Evolutionary conservation across 495 filamentous ascomycete genomes (phyloP), one percentile per base, ranked within the genome.

Genomic region (Copromyces sp.): DNA sequence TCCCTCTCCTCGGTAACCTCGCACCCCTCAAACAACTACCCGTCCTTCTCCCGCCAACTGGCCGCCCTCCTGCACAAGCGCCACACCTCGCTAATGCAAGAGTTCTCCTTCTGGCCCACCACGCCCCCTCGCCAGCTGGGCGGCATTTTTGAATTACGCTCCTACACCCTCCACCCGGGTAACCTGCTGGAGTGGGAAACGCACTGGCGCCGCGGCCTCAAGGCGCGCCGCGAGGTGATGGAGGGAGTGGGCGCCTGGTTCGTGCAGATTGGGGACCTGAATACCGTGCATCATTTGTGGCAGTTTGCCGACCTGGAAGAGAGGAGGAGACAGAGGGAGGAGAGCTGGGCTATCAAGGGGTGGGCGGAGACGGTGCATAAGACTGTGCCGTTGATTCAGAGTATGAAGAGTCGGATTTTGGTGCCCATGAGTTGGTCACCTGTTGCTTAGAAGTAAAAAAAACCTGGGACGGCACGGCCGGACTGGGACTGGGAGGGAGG

Each of bases 21-120:
- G 61, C 91, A 95, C 75, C 92, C 93, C 61, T 91, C 93, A 5
- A n/a, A n/a, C n/a, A n/a, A n/a, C n/a, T 98, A 91, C 84, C 83
- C 87, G 70, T 90, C 88, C 12, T 98, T 97, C 78, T 92, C 97
- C 81, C 81, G 81, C 65, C 91, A 93, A 80, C 90, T 98, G 47
- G 92, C 93, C 78, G 84, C 82, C 24, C 84, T 97, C 71, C 94
- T 99, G 77, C 90, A 85, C 72, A 86, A 89, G 74, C 97, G 97
- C 82, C 89, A 91, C 75, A 91, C 89, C 12, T 98, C 95, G 0
- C 87, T 99, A 39, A 99, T 99, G 95, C 95, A 99, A 80, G 95
- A 99, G 81, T 99, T 99, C 84, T 96, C 93, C 69, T 99, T 99
- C 88, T 99, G 95, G 95, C 95, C 95, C 0, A 99, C 95, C 2